phyloP scores from a whole-genome alignment of 2,329 filamentous ascomycete species.

The Fusarium tupiense region DNA sequence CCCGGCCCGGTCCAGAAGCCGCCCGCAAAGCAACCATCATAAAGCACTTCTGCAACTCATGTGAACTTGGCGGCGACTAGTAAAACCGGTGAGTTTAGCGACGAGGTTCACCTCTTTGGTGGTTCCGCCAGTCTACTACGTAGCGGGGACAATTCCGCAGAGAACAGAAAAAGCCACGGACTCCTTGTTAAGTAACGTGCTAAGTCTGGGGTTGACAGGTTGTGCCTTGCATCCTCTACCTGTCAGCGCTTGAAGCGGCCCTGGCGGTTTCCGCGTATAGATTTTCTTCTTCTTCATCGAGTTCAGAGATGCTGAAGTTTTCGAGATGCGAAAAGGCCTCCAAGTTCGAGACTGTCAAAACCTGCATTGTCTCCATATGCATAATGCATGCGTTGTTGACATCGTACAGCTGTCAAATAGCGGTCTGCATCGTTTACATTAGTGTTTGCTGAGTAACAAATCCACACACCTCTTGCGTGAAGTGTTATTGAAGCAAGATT shows the following conservation, averaged over 20 bases:
- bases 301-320: constrained; percentile 15
- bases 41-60: background rate
- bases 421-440: constrained; percentile 41
- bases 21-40: background rate
- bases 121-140: background rate
- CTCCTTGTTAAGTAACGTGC: constrained; percentile 12
- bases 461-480: constrained; percentile 17
- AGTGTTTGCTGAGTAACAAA: constrained; percentile 23
- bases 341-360: constrained; percentile 28
- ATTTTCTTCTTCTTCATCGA: background rate
- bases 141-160: constrained; percentile 6
- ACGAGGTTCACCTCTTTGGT: background rate
- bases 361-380: constrained; percentile 22
- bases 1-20: background rate
- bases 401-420: constrained; percentile 42
- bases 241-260: constrained; percentile 32
- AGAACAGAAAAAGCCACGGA: background rate
- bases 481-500: constrained; percentile 1
- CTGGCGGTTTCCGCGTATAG: constrained; percentile 4
- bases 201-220: constrained; percentile 29
- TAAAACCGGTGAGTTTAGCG: constrained; percentile 7
- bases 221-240: constrained; percentile 14
- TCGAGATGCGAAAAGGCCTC: constrained; percentile 15
- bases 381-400: constrained; percentile 36
- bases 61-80: constrained; percentile 16